Percentiles rank a stretch among this genome's conserved stretches.
phyloP scores from a whole-genome alignment of 257 asterid genomes.

The Echites panduratus region DNA sequence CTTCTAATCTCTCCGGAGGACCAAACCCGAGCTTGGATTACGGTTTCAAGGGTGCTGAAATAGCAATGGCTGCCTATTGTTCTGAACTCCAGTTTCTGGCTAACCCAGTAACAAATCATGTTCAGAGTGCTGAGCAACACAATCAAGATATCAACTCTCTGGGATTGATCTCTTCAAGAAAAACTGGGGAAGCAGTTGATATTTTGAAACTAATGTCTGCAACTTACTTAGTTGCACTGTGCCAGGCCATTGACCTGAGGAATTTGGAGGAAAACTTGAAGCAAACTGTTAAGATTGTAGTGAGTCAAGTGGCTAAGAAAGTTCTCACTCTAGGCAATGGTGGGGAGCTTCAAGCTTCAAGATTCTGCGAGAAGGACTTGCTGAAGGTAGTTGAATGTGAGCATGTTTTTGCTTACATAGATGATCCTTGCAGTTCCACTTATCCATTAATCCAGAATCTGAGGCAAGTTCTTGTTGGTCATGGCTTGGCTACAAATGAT shows the following conservation, averaged over 20 bases:
- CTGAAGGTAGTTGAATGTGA: slow-evolving; percentile 17
- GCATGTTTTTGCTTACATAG: slow-evolving; percentile 19
- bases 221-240: slow-evolving; percentile 23
- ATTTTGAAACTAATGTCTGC: slow-evolving; percentile 25
- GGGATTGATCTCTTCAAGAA: slow-evolving; percentile 25
- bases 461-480: slow-evolving; percentile 25
- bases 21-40: slow-evolving; percentile 29
- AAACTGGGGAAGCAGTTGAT: slow-evolving; percentile 25
- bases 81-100: slow-evolving; percentile 27
- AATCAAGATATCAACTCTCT: slow-evolving; percentile 32
- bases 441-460: slow-evolving; percentile 30
- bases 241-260: slow-evolving; percentile 31
- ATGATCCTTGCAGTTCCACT: slow-evolving; percentile 21
- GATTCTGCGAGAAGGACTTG: slow-evolving; percentile 24
- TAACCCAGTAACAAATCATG: slow-evolving; percentile 30
- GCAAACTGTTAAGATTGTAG: slow-evolving; percentile 19
- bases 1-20: slow-evolving; percentile 21
- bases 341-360: slow-evolving; percentile 26
- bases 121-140: slow-evolving; percentile 30
- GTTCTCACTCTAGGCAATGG: slow-evolving; percentile 10
- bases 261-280: slow-evolving; percentile 28
- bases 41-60: slow-evolving; percentile 27
- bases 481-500: slow-evolving; percentile 13
- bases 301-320: slow-evolving; percentile 23
- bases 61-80: slow-evolving; percentile 28